Percentiles rank a stretch among this genome's conserved stretches.
phyloP scores from a whole-genome alignment of 1,284 basidiomycete species.

The Austropuccinia psidii region DNA sequence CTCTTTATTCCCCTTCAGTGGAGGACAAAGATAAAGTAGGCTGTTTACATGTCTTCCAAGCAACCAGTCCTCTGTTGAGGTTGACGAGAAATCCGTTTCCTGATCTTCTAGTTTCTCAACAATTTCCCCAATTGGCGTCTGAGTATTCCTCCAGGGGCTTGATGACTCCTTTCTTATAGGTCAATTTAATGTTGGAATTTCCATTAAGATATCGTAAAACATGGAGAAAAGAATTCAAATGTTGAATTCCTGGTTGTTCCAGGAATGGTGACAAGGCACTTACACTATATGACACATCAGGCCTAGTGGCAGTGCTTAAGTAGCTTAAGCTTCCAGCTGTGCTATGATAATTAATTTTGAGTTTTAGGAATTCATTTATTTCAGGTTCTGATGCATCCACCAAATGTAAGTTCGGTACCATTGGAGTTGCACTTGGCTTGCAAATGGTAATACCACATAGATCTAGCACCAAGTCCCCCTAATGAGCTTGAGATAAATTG shows the following conservation, averaged over 20 bases:
- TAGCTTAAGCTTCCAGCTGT: not conserved
- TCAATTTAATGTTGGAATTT: too few relatives aligned
- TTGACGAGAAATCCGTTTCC: constrained; percentile 50
- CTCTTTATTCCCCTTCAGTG: constrained; percentile 52
- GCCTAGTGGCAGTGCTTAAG: not conserved
- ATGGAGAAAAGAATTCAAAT: not conserved
- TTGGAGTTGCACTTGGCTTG: not conserved
- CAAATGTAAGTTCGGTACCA: not conserved
- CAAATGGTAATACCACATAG: not conserved
- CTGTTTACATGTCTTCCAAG: constrained; percentile 51
- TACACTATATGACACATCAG: not conserved
- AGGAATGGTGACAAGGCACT: not conserved
- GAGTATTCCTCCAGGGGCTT: too few relatives aligned
- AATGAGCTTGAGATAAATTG: not conserved
- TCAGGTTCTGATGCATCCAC: not conserved
- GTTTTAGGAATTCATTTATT: not conserved
- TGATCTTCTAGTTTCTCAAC: constrained; percentile 44
- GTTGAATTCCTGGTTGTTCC: not conserved
- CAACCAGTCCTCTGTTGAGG: constrained; percentile 45
- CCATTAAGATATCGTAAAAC: not conserved
- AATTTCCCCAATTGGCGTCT: constrained; percentile 51
- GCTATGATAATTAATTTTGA: not conserved
- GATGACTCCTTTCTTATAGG: too few relatives aligned
- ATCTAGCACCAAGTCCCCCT: not conserved
- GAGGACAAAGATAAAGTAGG: constrained; percentile 48